phyloP scores from a whole-genome alignment of 805 yeast species.

The Lachancea quebecensis region DNA sequence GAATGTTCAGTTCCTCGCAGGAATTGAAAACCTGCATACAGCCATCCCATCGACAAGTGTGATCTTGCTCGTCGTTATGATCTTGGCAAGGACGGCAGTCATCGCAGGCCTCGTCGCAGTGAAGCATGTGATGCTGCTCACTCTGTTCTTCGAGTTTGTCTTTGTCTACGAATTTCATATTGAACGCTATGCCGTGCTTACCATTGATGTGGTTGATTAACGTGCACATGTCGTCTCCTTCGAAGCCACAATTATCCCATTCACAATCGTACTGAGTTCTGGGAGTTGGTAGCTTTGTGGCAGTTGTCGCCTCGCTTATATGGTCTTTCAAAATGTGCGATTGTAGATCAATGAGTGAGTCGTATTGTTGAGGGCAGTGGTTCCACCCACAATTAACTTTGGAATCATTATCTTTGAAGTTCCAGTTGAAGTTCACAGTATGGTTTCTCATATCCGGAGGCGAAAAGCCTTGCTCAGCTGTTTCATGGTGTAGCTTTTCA shows the following conservation, averaged over 20 bases:
- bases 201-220: slow-evolving; percentile 55
- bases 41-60: slow-evolving; percentile 25
- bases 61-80: not conserved
- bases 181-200: slow-evolving; percentile 36
- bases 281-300: slow-evolving; percentile 8
- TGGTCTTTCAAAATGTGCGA: slow-evolving; percentile 49
- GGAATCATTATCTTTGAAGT: slow-evolving; percentile 22
- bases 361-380: slow-evolving; percentile 43
- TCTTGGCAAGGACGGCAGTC: not conserved
- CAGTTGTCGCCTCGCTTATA: slow-evolving; percentile 24
- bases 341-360: slow-evolving; percentile 37
- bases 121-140: slow-evolving; percentile 12
- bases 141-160: slow-evolving; percentile 14
- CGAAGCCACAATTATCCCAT: slow-evolving; percentile 67
- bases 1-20: slow-evolving; percentile 62
- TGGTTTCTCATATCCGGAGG: slow-evolving; percentile 5
- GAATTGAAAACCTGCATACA: slow-evolving; percentile 48
- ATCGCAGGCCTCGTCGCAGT: slow-evolving; percentile 8
- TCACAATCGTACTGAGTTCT: slow-evolving; percentile 41
- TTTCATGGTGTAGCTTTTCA: slow-evolving; percentile 7
- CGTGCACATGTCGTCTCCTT: slow-evolving; percentile 43
- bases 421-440: slow-evolving; percentile 40
- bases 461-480: not conserved
- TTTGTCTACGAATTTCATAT: slow-evolving; percentile 21
- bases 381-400: slow-evolving; percentile 60